Base-by-base conservation (phyloP, 306 rosid species). In the Crotalaria pallida region DNA sequence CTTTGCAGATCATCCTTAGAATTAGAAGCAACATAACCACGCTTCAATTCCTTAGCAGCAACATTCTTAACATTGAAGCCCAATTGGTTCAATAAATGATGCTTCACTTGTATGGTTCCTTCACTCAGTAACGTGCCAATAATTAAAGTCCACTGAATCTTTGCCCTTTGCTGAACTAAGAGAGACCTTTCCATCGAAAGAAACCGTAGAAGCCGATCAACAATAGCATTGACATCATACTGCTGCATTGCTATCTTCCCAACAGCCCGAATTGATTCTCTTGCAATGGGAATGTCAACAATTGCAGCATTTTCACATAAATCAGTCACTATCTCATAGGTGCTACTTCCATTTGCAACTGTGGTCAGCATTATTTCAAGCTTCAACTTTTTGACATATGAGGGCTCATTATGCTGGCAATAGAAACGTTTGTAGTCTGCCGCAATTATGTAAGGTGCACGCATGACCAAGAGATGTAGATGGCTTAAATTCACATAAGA, bases 311-410 rank as follows among this genome's bases (percentile, higher is more conserved):
- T 91, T 81, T 95, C 99, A 66, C 99, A 95, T 73, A 95, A 82
- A 65, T 95, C 99, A 9, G 99, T 95, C 86, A 95, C 99, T 49
- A 95, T 91, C 82, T 95, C 99, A 45, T 95, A 95, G 4, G 99
- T 95, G 86, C 91, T 95, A 72, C 96, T 95, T 66, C 91, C 99
- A 69, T 95, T 95, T 64, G 97, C 99, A 79, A 95, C 97, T 3
- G 97, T 97, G 58, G 99, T 95, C 80, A 95, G 84, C 97, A 95
- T n/a, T n/a, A n/a, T 95, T 58, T 95, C 99, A 73, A 95, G 99
- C 93, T 91, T 95, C 89, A 95, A 83, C 66, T 89, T 95, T 87
- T 91, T 95, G 67, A 95, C 97, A 82, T 95, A 95, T 13, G 99
- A 91, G 48, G 99, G 99, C 83, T 95, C 99, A 74, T 95, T 95